Evolutionary conservation across 305 asterid species (phyloP), one percentile per base, ranked within the genome.

Genomic region (Solanum hybrid): DNA sequence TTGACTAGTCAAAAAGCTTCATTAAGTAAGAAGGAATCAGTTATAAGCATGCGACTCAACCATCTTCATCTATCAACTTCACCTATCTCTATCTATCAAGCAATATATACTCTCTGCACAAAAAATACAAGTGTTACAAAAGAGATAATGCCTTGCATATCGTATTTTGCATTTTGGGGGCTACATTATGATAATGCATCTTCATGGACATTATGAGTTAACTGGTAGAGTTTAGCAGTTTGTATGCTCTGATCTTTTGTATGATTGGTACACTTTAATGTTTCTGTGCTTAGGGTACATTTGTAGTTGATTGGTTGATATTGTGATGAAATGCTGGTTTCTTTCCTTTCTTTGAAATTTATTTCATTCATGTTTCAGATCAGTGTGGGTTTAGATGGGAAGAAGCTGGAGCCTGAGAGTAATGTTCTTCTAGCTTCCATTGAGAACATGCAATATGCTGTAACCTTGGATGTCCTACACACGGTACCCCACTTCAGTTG

Each of bases 371-470:
- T 45, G 80, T 81, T 94, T 90, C 98, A 97, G 98, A 91, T 96
- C 88, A 95, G 88, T 87, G 77, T 95, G 82, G 98, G 99, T 89
- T 91, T 92, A 89, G 98, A 97, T 94, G 98, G 98, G 85, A 95
- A 93, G 92, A 95, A 95, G 89, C 80, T 95, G 92, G 99, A 97
- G 91, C 95, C 98, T 11, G 99, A 96, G 92, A 97, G 99, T 92
- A 97, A 97, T 92, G 99, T 97, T 87, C 95, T 97, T 86, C 99
- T 97, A 89, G 99, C 99, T 88, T 95, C 99, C n/a, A 96, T 97
- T 15, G 99, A 97, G 91, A 97, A 97, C 94, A 97, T 97, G 99
- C 99, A 97, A 89, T 97, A 97, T 93, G 94, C 97, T 38, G 99
- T 97, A 79, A 97, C 99, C 90, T 92, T 97, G 95, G 99, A 97